These are phyloP conservation scores for Medicago ruthenica DNA, from an alignment of 306 rosid species.

Conservation along the genomic window DNA sequence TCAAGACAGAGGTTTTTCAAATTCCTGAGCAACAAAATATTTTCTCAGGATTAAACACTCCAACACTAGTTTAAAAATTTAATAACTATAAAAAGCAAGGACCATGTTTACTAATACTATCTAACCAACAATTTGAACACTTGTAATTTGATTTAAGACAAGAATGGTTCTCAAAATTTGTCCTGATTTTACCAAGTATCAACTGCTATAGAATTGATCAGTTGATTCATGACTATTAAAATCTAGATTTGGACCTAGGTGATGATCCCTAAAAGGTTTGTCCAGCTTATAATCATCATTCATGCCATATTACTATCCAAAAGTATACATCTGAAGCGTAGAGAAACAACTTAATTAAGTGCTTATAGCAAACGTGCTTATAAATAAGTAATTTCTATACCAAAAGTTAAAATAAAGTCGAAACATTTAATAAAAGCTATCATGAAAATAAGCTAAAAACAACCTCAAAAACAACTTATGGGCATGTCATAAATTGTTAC, in stretches of 20 bases:
- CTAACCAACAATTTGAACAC: conserved; percentile 21
- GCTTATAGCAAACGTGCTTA: not conserved
- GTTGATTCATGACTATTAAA: not conserved
- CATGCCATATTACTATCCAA: not conserved
- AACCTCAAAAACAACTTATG: not conserved
- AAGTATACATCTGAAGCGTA: not conserved
- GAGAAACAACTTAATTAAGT: not conserved
- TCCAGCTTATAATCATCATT: not conserved
- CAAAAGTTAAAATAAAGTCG: not conserved
- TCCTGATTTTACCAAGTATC: not conserved
- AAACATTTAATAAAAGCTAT: not conserved
- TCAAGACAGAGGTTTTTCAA: conserved; percentile 80
- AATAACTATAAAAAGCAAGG: not conserved
- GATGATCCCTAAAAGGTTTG: not conserved
- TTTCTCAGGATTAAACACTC: conserved; percentile 25
- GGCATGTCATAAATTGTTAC: not conserved
- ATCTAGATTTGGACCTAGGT: not conserved
- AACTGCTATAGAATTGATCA: not conserved
- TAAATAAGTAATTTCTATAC: too few relatives aligned
- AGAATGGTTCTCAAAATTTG: not conserved
- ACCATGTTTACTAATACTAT: not conserved
- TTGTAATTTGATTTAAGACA: conserved; percentile 17
- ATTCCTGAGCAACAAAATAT: conserved; percentile 57
- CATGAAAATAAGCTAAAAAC: not conserved
- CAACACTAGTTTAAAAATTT: not conserved